Evolutionary conservation across 257 asterid genomes (phyloP), one percentile per base, ranked within the genome.

Genomic region (Gynochthodes officinalis): DNA sequence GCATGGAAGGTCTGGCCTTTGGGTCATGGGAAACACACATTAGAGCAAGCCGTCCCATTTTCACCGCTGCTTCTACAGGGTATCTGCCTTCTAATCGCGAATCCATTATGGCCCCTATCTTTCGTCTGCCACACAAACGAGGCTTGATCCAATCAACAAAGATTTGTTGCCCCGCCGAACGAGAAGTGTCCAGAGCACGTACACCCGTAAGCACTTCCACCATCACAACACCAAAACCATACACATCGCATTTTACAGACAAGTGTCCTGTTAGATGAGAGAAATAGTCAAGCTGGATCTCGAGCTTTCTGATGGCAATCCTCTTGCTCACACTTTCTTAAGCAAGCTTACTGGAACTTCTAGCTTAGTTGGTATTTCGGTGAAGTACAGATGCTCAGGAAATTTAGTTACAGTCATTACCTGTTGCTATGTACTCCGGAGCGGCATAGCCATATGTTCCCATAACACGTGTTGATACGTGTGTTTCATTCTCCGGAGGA

Each of bases 391-490:
- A 60, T 13, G 9, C 25, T 60, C 40, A 60, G 57, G 57, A 25
- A 43, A 19, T 43, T 5, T 21, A 32, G 9, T 8, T 35, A 2
- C 59, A 53, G 1, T 15, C 33, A 50, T 71, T 77, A 88, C 95
- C 92, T 70, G 92, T 87, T 55, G 81, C 82, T 9, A 89, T 80
- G 27, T 85, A 89, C 82, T 89, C 91, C 5, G 93, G 93, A 66
- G 87, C 91, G 43, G 92, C 88, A 71, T 88, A 88, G 19, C 92
- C 92, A n/a, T 71, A 0, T 1, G 92, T 89, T 23, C 91, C 94
- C 80, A 82, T 79, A 14, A 81, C 86, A 52, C 79, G 84, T 37
- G 92, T 82, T 1, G 86, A 28, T 21, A 85, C 83, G 0, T 85
- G 89, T n/a, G 92, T 79, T 48, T 80, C 83, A 65, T 88, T 77